These are phyloP conservation scores for Phytophthora macrochlamydospora DNA, from an alignment of 352 stramenopile species.

Conservation along the genomic window DNA sequence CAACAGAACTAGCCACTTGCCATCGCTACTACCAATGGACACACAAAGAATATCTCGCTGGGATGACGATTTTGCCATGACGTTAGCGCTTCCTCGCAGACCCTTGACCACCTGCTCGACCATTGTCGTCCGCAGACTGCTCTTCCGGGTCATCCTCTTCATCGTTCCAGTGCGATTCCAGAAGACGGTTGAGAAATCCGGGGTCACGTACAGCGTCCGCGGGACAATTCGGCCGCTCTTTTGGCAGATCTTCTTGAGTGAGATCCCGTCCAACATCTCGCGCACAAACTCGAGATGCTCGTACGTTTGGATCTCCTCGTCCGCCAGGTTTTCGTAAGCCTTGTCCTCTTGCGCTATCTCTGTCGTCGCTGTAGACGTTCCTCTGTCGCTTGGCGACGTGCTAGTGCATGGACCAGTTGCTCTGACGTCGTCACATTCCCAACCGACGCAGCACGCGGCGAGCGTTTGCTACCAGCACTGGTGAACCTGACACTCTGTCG, in stretches of 20 bases:
- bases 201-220: slow-evolving; percentile 60
- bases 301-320: slow-evolving; percentile 68
- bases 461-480: neutral
- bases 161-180: slow-evolving; percentile 61
- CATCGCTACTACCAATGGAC: slow-evolving; percentile 49
- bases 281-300: slow-evolving; percentile 79
- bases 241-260: slow-evolving; percentile 70
- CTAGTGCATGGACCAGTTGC: slow-evolving; percentile 35
- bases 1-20: slow-evolving; percentile 58
- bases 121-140: slow-evolving; percentile 40
- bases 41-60: slow-evolving; percentile 40
- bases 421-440: slow-evolving; percentile 26
- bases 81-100: slow-evolving; percentile 36
- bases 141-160: slow-evolving; percentile 53
- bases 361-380: slow-evolving; percentile 53
- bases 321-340: slow-evolving; percentile 63
- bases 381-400: slow-evolving; percentile 51
- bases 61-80: slow-evolving; percentile 3
- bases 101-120: slow-evolving; percentile 63
- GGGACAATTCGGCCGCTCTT: slow-evolving; percentile 64
- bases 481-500: slow-evolving; percentile 2
- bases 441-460: slow-evolving; percentile 4
- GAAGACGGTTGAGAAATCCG: slow-evolving; percentile 51
- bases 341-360: slow-evolving; percentile 56
- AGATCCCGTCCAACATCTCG: slow-evolving; percentile 60